These are phyloP conservation scores for Lentinula guzmanii DNA, from an alignment of 768 basidiomycete species.

Conservation along the genomic window DNA sequence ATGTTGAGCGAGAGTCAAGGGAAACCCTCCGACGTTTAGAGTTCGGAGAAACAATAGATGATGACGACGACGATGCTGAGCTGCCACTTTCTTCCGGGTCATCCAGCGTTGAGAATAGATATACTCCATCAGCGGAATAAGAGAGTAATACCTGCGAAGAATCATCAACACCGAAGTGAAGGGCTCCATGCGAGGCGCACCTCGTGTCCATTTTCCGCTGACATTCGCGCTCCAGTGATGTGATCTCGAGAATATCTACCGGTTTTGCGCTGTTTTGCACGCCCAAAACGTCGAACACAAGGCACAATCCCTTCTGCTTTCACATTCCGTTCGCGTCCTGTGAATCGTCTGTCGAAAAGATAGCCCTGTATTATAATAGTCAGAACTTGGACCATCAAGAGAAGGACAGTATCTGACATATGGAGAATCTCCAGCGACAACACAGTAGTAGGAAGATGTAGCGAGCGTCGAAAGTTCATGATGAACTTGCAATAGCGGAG, in stretches of 20 bases:
- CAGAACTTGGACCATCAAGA: background rate
- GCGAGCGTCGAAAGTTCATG: constrained; percentile 69
- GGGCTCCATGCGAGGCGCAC: constrained; percentile 26
- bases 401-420: constrained; percentile 44
- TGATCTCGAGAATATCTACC: constrained; percentile 41
- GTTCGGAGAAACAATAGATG: constrained; percentile 25
- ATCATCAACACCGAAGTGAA: constrained; percentile 10
- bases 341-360: constrained; percentile 78
- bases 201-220: constrained; percentile 67
- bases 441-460: constrained; percentile 47
- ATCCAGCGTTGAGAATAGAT: constrained; percentile 70
- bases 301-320: constrained; percentile 53
- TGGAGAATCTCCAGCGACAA: constrained; percentile 77
- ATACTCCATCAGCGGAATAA: constrained; percentile 67
- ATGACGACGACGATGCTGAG: constrained; percentile 16
- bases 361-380: constrained; percentile 44
- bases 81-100: constrained; percentile 32
- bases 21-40: constrained; percentile 14
- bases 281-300: constrained; percentile 78
- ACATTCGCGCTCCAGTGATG: constrained; percentile 73
- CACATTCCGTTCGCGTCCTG: constrained; percentile 70
- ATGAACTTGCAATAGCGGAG: constrained; percentile 61
- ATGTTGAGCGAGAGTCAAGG: constrained; percentile 11
- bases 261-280: constrained; percentile 18
- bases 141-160: constrained; percentile 44